phyloP scores from a whole-genome alignment of 2,329 filamentous ascomycete species.

The Alternaria viburni region DNA sequence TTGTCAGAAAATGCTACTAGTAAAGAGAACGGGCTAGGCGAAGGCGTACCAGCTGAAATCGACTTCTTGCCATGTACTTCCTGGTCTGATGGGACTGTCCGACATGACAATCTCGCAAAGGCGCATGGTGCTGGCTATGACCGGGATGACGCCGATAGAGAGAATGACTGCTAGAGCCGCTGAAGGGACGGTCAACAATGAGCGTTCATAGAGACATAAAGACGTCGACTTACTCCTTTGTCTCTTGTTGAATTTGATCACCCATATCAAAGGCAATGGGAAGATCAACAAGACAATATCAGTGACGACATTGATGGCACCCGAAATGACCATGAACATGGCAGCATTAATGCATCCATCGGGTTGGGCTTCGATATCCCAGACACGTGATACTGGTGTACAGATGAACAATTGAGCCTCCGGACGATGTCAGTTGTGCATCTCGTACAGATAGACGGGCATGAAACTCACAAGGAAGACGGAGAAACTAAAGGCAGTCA shows the following conservation, averaged over 20 bases:
- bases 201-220: no score
- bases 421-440: neutral
- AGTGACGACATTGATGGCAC: constrained; percentile 32
- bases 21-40: no score
- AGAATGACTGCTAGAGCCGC: constrained; percentile 34
- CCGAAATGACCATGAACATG: constrained; percentile 29
- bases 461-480: constrained; percentile 25
- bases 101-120: constrained; percentile 34
- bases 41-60: constrained; percentile 30
- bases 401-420: constrained; percentile 32
- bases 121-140: constrained; percentile 35
- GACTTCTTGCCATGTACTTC: constrained; percentile 21
- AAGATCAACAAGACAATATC: constrained; percentile 32
- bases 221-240: constrained; percentile 27
- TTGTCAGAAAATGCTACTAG: constrained; percentile 7
- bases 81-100: constrained; percentile 10
- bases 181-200: constrained; percentile 4
- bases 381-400: constrained; percentile 24
- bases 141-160: constrained; percentile 35
- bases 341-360: constrained; percentile 26
- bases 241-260: constrained; percentile 33
- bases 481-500: constrained; percentile 28
- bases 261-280: constrained; percentile 29
- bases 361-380: constrained; percentile 23
- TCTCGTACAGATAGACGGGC: neutral